Percentiles rank a stretch among this genome's conserved stretches.
Evolutionary conservation across 2,329 filamentous ascomycete genomes (phyloP).

Genomic region (Penicillium thymicola): DNA sequence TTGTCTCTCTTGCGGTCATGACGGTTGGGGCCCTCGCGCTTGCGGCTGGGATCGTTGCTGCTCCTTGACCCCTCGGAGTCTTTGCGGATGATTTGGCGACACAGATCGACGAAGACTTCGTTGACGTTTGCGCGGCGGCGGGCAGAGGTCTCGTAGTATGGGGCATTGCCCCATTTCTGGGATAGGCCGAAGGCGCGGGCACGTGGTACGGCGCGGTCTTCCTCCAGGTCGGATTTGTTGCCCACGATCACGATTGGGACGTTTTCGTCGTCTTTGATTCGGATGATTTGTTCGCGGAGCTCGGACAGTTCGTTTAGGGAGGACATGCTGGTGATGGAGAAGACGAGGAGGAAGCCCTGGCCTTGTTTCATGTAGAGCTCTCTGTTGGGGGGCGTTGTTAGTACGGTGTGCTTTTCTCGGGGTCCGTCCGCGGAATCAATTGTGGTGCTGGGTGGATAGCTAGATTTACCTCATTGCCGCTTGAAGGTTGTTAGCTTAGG

Average conservation of each 20-base stretch:
- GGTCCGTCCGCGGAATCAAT: not conserved
- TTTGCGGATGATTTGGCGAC: conserved; percentile 75
- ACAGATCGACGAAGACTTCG: conserved; percentile 82
- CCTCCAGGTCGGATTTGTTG: conserved; percentile 87
- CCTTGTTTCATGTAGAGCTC: conserved; percentile 92
- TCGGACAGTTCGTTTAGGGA: conserved; percentile 79
- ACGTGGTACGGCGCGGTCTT: conserved; percentile 74
- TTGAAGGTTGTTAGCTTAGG: conserved; percentile 28
- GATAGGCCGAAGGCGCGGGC: conserved; percentile 78
- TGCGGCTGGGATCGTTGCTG: conserved; percentile 28
- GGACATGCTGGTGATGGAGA: conserved; percentile 81
- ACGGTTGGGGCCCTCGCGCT: conserved; percentile 35
- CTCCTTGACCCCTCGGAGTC: conserved; percentile 49
- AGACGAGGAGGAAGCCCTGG: conserved; percentile 86
- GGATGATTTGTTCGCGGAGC: conserved; percentile 82
- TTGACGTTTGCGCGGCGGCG: conserved; percentile 82
- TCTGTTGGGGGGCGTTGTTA: conserved; percentile 38
- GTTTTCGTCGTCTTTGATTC: conserved; percentile 83
- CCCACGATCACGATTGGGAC: conserved; percentile 87
- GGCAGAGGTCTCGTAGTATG: conserved; percentile 88
- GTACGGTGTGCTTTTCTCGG: conserved; percentile 17
- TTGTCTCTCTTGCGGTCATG: conserved; percentile 36
- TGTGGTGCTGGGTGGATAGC: not conserved
- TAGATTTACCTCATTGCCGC: conserved; percentile 56
- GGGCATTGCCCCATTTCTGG: conserved; percentile 80